phyloP scores from a whole-genome alignment of 805 yeast species.

The Teunomyces aglyptinius region DNA sequence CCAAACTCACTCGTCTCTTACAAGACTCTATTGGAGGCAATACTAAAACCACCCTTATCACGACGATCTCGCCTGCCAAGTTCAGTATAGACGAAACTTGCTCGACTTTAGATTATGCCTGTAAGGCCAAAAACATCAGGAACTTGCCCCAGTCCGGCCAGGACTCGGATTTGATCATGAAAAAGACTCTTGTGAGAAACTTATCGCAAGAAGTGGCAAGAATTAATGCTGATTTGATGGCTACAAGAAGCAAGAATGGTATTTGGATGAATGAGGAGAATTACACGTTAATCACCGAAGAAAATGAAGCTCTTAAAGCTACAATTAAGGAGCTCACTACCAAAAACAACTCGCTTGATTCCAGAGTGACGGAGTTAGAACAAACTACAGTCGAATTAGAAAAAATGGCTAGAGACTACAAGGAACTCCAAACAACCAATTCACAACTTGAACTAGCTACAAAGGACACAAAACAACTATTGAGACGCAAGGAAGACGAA shows the following conservation, averaged over 20 bases:
- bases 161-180: conserved; percentile 44
- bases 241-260: conserved; percentile 65
- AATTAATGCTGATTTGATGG: conserved; percentile 57
- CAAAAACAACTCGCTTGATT: conserved; percentile 19
- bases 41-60: conserved; percentile 82
- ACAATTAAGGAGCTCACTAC: conserved; percentile 17
- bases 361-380: conserved; percentile 1
- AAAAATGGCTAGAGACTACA: background rate
- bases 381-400: background rate
- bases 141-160: conserved; percentile 54
- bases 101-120: conserved; percentile 85
- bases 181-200: conserved; percentile 52
- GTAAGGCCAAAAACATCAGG: conserved; percentile 77
- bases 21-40: conserved; percentile 86
- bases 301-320: conserved; percentile 27
- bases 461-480: background rate
- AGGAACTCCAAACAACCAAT: background rate
- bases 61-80: conserved; percentile 83
- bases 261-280: conserved; percentile 60
- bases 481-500: conserved; percentile 5
- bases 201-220: conserved; percentile 53
- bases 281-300: conserved; percentile 34
- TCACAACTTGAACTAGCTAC: conserved; percentile 1
- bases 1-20: conserved; percentile 64
- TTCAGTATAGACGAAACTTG: conserved; percentile 76